These are phyloP conservation scores for Vigna radiata DNA, from an alignment of 306 rosid species.

Conservation along the genomic window DNA sequence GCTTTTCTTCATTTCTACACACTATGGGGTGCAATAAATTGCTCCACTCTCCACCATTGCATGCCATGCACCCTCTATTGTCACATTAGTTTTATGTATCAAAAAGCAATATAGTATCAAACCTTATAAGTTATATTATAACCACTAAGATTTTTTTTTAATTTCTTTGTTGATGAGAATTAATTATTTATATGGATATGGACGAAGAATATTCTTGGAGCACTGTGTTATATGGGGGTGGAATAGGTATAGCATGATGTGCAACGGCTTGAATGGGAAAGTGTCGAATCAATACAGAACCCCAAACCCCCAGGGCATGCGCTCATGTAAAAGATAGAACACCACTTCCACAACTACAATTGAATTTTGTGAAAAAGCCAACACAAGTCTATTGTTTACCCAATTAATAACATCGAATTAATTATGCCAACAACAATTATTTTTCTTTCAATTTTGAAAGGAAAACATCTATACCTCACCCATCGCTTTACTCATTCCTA, in stretches of 20 bases:
- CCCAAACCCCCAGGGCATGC: slow-evolving; percentile 30
- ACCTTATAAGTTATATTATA: too few relatives aligned
- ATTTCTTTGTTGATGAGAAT: too few relatives aligned
- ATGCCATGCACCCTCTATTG: neutral
- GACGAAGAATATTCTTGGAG: neutral
- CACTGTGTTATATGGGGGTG: neutral
- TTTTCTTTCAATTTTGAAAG: too few relatives aligned
- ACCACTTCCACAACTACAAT: slow-evolving; percentile 42
- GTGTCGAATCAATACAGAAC: slow-evolving; percentile 29
- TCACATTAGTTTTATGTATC: neutral
- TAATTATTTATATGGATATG: neutral
- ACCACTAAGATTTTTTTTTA: too few relatives aligned
- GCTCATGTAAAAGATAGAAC: slow-evolving; percentile 43
- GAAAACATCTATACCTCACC: too few relatives aligned
- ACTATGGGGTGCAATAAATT: neutral
- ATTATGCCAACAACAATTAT: too few relatives aligned
- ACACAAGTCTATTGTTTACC: slow-evolving; percentile 25
- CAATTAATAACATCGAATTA: too few relatives aligned
- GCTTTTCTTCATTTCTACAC: neutral
- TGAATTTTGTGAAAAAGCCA: slow-evolving; percentile 30
- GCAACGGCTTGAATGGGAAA: neutral
- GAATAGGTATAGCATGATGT: too few relatives aligned
- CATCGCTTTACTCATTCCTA: too few relatives aligned
- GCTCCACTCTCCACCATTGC: neutral
- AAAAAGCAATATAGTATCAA: too few relatives aligned